Percentiles rank a stretch among this genome's conserved stretches.
phyloP scores from a whole-genome alignment of 768 basidiomycete species.

The Candolleomyces eurysporus region DNA sequence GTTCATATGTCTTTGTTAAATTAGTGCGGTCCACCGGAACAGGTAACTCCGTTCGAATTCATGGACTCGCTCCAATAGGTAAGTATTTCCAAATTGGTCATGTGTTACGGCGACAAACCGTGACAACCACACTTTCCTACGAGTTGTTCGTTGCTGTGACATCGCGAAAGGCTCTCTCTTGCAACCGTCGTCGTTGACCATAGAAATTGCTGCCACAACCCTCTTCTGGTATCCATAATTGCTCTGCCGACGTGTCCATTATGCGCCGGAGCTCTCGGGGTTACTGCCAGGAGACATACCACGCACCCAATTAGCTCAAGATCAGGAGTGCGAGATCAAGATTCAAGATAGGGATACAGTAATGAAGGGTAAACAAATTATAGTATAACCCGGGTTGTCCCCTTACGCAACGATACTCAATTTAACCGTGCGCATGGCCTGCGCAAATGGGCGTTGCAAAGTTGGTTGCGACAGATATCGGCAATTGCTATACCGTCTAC shows the following conservation, averaged over 20 bases:
- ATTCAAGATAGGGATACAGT: too few species aligned
- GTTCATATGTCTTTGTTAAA: not conserved
- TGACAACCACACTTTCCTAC: slow-evolving; percentile 4
- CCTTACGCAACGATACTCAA: not conserved
- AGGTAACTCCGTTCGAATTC: not conserved
- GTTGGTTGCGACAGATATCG: slow-evolving; percentile 30
- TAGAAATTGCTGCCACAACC: slow-evolving; percentile 11
- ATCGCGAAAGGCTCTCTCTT: slow-evolving; percentile 5
- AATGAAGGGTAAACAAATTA: too few species aligned
- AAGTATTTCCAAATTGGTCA: not conserved
- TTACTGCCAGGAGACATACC: slow-evolving; percentile 7
- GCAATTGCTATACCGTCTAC: slow-evolving; percentile 29
- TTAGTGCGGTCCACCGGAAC: not conserved
- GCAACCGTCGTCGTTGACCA: slow-evolving; percentile 14
- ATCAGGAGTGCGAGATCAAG: slow-evolving; percentile 6
- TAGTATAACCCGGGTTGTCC: not conserved
- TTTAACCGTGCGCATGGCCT: not conserved
- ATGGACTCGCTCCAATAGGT: not conserved
- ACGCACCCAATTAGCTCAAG: slow-evolving; percentile 6
- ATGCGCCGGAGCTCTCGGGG: slow-evolving; percentile 17
- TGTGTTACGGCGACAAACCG: slow-evolving; percentile 2
- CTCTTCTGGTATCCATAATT: not conserved
- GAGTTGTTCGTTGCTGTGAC: slow-evolving; percentile 11
- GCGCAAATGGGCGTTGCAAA: slow-evolving; percentile 28
- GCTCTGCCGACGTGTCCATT: slow-evolving; percentile 1